Percentiles rank a stretch among this genome's conserved stretches.
phyloP scores from a whole-genome alignment of 176 grass and related monocot genomes.

The Pharus latifolius region DNA sequence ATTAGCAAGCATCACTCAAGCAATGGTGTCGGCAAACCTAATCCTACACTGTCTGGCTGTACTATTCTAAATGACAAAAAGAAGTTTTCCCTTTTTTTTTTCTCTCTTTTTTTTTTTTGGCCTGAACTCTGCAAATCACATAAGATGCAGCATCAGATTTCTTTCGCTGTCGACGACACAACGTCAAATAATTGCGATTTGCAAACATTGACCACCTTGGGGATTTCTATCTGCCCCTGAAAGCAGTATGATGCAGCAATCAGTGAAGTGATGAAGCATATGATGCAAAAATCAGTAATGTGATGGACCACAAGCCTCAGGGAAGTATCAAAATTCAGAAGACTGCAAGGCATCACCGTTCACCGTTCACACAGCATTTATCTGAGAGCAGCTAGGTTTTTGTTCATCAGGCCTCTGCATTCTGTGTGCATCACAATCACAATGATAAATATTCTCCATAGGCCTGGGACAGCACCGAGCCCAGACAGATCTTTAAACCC shows the following conservation, averaged over 20 bases:
- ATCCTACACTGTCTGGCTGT: neutral
- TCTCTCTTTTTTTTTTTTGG: too few relatives aligned
- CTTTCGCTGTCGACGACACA: neutral
- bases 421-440: neutral
- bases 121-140: neutral
- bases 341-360: neutral
- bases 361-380: too few relatives aligned
- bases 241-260: neutral
- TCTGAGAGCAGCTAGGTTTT: too few relatives aligned
- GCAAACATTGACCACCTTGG: neutral
- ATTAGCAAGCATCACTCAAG: neutral
- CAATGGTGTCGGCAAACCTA: conserved; percentile 20
- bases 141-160: neutral
- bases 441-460: neutral
- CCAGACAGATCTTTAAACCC: neutral
- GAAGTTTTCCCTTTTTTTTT: neutral
- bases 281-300: neutral
- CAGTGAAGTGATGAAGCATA: neutral
- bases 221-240: neutral
- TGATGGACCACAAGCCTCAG: neutral
- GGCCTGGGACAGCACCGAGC: conserved; percentile 5
- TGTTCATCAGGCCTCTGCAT: neutral
- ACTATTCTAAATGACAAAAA: neutral
- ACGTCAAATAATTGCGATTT: neutral
- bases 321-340: neutral